Percentiles rank a stretch among this genome's conserved stretches.
Conservation (phyloP, 306 rosid species). For the Medicago arabica region DNA sequence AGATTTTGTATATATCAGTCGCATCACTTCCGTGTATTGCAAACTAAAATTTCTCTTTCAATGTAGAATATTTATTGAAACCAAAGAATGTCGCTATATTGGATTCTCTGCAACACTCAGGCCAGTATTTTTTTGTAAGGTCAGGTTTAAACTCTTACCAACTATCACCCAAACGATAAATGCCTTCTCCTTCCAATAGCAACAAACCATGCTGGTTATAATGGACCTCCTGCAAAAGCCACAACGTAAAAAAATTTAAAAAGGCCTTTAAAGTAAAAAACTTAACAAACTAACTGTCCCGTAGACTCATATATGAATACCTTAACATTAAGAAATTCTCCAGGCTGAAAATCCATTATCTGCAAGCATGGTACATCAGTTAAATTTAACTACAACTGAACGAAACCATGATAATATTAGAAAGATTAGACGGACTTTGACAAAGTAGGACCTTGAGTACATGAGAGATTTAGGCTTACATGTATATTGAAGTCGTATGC, state of each 20-base stretch:
- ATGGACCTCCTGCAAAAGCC: constrained; percentile 85
- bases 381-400: constrained; percentile 15
- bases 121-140: constrained; percentile 24
- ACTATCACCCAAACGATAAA: constrained; percentile 88
- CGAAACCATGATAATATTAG: background rate
- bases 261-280: background rate
- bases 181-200: constrained; percentile 93
- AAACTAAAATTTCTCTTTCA: constrained; percentile 37
- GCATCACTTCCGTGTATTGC: constrained; percentile 1
- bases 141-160: constrained; percentile 64
- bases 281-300: background rate
- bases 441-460: background rate
- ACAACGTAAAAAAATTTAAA: constrained; percentile 7
- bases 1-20: constrained; percentile 25
- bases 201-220: constrained; percentile 95
- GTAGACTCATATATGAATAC: constrained; percentile 45
- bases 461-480: constrained; percentile 58
- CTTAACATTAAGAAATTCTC: constrained; percentile 92
- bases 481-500: constrained; percentile 94
- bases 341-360: constrained; percentile 98
- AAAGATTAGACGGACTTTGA: constrained; percentile 22
- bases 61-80: constrained; percentile 31
- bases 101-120: constrained; percentile 24
- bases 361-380: constrained; percentile 50
- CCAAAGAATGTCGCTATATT: constrained; percentile 30